Evolutionary conservation across 768 basidiomycete genomes (phyloP), one percentile per base, ranked within the genome.

Genomic region (Trametes cingulata): DNA sequence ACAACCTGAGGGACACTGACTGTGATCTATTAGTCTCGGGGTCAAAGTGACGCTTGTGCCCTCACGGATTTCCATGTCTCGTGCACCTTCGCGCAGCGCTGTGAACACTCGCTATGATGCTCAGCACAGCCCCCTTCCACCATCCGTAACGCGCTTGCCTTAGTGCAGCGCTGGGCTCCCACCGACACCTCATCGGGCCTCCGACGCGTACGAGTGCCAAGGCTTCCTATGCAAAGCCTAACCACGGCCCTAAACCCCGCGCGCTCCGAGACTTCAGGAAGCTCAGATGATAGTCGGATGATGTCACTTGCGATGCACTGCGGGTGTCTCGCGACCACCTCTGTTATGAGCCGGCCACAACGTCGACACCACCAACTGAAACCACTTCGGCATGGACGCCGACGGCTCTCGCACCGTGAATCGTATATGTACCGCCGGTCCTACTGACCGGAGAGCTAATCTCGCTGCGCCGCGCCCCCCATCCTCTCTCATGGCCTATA

Each of bases 401-500:
- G 19, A 19, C 42, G 19, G 19, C 19, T 12, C 9, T 43, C 42
- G 42, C 19, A 22, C 19, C 22, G 24, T 27, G 17, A 13, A 22
- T 24, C 17, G 27, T 47, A 27, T 24, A 47, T 43, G 33, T n/a
- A 20, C 6, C 20, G 4, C 6, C 20, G 45, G 45, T 5, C 3
- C n/a, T n/a, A n/a, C n/a, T n/a, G n/a, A n/a, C 14, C 24, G 45
- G 19, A 7, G 9, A 46, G 14, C 48, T 17, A 12, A 17, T 37
- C 48, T 22, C n/a, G 33, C 7, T 3, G 25, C 52, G 17, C 52
- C 12, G 24, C n/a, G 6, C 27, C 10, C 15, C 40, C 19, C 40
- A 3, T 17, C 39, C 1, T 1, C 40, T 33, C 0, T 7, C 13
- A 61, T 60, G 56, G 59, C 65, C 15, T 67, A 66, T 58, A 56